Evolutionary conservation across 805 yeast species (phyloP).

Genomic region (Starmerella bombi): DNA sequence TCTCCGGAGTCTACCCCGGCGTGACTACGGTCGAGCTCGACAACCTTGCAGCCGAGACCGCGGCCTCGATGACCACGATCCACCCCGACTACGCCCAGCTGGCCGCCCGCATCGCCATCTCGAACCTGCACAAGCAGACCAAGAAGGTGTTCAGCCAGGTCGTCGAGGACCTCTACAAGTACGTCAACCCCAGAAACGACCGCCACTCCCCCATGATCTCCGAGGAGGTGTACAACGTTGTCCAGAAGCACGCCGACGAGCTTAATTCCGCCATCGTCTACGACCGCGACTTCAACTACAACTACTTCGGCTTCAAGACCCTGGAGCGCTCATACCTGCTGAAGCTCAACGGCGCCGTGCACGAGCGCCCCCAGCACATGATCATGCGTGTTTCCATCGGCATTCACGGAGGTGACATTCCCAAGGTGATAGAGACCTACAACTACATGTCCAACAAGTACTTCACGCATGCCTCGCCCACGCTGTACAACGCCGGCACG

Average conservation of each 20-base stretch:
- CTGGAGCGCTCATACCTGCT: constrained; percentile 74
- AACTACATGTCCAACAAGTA: constrained; percentile 73
- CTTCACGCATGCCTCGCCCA: constrained; percentile 92
- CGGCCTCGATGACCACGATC: constrained; percentile 92
- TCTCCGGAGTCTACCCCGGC: constrained; percentile 92
- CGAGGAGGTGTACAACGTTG: constrained; percentile 48
- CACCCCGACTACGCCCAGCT: constrained; percentile 95
- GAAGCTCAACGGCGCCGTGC: constrained; percentile 47
- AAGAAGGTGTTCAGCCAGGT: constrained; percentile 74
- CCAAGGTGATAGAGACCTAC: constrained; percentile 65
- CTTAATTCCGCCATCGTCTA: constrained; percentile 62
- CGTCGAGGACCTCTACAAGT: constrained; percentile 55
- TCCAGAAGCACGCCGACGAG: constrained; percentile 47
- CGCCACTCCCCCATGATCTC: constrained; percentile 60
- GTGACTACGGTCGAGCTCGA: constrained; percentile 85
- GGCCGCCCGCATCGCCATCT: constrained; percentile 92
- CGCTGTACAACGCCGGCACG: constrained; percentile 87
- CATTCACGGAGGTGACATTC: constrained; percentile 60
- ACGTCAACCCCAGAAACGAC: constrained; percentile 68
- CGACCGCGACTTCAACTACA: constrained; percentile 63
- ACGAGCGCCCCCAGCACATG: constrained; percentile 86
- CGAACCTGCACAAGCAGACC: constrained; percentile 89
- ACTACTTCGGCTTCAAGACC: constrained; percentile 88
- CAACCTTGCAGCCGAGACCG: constrained; percentile 85
- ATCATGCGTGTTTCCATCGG: constrained; percentile 87